A percentile compares a stretch with the other conserved stretches of the same genome.
phyloP scores from a whole-genome alignment of 352 stramenopile genomes.

The Phytophthora quininea region DNA sequence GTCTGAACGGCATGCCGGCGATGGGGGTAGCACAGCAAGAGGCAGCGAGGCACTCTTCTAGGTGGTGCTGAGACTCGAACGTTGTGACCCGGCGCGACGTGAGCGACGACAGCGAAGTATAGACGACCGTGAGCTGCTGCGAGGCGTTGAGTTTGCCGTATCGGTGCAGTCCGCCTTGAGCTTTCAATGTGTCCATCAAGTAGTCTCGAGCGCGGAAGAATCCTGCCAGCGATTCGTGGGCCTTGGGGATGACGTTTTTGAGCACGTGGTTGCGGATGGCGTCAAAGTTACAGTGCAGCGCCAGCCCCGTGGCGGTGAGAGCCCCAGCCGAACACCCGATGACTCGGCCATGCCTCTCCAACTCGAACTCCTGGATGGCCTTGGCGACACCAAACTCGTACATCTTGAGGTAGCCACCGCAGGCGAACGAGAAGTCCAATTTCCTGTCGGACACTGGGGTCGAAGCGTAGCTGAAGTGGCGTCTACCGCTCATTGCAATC shows the following conservation, averaged over 20 bases:
- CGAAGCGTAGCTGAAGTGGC: conserved; percentile 5
- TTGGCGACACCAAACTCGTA: conserved; percentile 90
- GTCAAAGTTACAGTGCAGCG: conserved; percentile 78
- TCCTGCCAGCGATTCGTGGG: conserved; percentile 51
- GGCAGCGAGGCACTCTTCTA: conserved; percentile 61
- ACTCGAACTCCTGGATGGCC: conserved; percentile 73
- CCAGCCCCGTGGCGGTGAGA: conserved; percentile 71
- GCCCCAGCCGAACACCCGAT: conserved; percentile 85
- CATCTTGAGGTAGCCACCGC: conserved; percentile 89
- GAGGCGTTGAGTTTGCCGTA: conserved; percentile 56
- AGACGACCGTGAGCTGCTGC: conserved; percentile 66
- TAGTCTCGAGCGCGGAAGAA: conserved; percentile 74
- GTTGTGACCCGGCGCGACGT: conserved; percentile 61
- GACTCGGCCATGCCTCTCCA: conserved; percentile 63
- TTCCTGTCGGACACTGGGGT: neutral
- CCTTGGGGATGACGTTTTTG: conserved; percentile 53
- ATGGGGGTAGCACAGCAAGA: conserved; percentile 83
- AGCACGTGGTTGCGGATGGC: conserved; percentile 69
- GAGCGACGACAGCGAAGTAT: conserved; percentile 71
- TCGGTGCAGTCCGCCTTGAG: conserved; percentile 47
- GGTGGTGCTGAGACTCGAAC: conserved; percentile 67
- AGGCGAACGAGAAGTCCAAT: conserved; percentile 82
- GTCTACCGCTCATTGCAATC: conserved; percentile 11
- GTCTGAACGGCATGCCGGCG: conserved; percentile 76
- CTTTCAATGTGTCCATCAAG: conserved; percentile 51